These are phyloP conservation scores for Sisymbrium altissimum DNA, from an alignment of 345 rosid genomes.

Conservation along the genomic window DNA sequence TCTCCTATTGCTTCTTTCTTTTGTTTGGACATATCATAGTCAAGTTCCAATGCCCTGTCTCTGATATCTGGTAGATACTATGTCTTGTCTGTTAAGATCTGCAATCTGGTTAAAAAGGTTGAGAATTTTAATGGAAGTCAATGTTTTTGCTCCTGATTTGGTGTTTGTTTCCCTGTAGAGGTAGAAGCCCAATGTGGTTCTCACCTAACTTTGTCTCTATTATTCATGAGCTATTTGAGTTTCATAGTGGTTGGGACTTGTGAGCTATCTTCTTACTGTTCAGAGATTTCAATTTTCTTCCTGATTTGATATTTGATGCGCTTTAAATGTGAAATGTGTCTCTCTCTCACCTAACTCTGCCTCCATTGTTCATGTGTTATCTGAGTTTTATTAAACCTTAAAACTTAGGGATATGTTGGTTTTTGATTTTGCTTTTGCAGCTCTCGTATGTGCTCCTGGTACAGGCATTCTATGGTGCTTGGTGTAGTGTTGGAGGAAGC, in stretches of 20 bases:
- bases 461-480: constrained; percentile 47
- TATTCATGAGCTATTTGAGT: constrained; percentile 12
- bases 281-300: neutral
- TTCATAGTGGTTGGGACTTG: constrained; percentile 8
- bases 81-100: constrained; percentile 24
- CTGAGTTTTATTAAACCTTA: constrained; percentile 7
- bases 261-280: neutral
- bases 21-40: neutral
- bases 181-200: neutral
- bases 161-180: constrained; percentile 5
- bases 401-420: neutral
- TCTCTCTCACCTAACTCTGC: neutral
- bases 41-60: neutral
- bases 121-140: neutral
- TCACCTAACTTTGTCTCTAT: neutral
- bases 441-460: constrained; percentile 68
- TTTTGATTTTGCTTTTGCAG: constrained; percentile 44
- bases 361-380: neutral
- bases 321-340: neutral
- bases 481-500: constrained; percentile 47
- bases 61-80: neutral
- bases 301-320: neutral
- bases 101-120: neutral
- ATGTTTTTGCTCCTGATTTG: neutral
- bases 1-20: neutral